Conservation (phyloP, 345 rosid species). For the Aquilaria malaccensis region DNA sequence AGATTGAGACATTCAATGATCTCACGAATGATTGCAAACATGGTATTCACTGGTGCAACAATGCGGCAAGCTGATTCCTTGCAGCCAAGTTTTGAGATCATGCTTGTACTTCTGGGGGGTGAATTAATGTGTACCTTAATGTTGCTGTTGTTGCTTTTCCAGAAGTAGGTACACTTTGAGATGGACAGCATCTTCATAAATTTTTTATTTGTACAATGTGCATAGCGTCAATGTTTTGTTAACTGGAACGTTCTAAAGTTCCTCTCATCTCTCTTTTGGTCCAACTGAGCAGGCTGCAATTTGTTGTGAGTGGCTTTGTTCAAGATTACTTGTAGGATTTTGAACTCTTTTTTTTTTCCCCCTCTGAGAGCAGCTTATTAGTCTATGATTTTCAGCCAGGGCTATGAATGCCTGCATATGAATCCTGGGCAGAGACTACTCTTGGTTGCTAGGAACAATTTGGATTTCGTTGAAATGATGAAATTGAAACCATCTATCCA, state of each 20-base stretch:
- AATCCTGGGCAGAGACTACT: too few species aligned
- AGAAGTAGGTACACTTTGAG: constrained; percentile 12
- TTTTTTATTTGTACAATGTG: constrained; percentile 7
- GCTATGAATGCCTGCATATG: too few species aligned
- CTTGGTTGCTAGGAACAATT: too few species aligned
- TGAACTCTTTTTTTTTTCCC: too few species aligned
- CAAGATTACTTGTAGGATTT: too few species aligned
- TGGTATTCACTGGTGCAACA: constrained; percentile 70
- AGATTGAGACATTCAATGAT: constrained; percentile 81
- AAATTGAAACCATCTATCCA: too few species aligned
- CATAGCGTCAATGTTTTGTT: not conserved
- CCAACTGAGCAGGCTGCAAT: too few species aligned
- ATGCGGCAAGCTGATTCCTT: constrained; percentile 45
- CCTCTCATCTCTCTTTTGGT: too few species aligned
- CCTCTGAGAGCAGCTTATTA: too few species aligned
- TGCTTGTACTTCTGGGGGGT: not conserved
- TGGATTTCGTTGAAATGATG: too few species aligned
- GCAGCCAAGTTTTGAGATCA: constrained; percentile 5
- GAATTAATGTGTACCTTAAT: constrained; percentile 11
- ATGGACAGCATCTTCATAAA: constrained; percentile 10
- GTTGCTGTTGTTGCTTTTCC: constrained; percentile 11
- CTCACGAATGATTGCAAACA: constrained; percentile 92
- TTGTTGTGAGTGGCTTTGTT: too few species aligned
- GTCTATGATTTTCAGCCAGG: too few species aligned
- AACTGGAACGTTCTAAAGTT: not conserved